Evolutionary conservation across 208 protist species (phyloP).

Genomic region (Leishmania turanica): DNA sequence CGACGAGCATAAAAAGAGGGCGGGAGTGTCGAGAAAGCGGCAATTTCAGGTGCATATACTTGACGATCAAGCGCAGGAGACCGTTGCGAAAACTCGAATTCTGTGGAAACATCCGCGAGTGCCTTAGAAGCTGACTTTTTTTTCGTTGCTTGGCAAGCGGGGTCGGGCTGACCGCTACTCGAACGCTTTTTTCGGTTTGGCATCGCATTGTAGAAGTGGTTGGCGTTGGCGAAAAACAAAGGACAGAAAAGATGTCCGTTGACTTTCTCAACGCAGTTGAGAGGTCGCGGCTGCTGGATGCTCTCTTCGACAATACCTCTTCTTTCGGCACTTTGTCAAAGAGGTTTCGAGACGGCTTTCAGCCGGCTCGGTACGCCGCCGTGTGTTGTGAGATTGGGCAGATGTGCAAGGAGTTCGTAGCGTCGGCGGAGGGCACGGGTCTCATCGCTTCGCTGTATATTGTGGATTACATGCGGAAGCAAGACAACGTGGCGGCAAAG

Average conservation of each 20-base stretch:
- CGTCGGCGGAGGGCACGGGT: conserved; percentile 44
- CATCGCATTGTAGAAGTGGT: background rate
- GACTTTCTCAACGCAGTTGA: conserved; percentile 34
- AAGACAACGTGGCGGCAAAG: conserved; percentile 56
- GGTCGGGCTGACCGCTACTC: background rate
- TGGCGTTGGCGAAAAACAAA: background rate
- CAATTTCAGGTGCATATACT: background rate
- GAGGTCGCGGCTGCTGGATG: conserved; percentile 29
- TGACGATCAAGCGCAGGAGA: background rate
- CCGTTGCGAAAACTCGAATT: background rate
- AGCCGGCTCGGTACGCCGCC: conserved; percentile 38
- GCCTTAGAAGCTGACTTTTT: background rate
- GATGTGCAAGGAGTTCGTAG: conserved; percentile 48
- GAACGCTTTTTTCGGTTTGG: background rate
- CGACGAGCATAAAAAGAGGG: background rate
- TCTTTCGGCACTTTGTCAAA: conserved; percentile 49
- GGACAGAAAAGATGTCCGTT: conserved; percentile 10
- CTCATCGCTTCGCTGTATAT: conserved; percentile 60
- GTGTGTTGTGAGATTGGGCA: conserved; percentile 39
- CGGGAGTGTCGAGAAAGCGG: background rate
- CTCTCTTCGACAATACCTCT: conserved; percentile 33
- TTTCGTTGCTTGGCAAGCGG: background rate
- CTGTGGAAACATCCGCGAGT: background rate
- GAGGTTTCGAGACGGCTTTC: conserved; percentile 60
- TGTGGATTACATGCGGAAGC: conserved; percentile 58